Evolutionary conservation across 1,284 basidiomycete genomes (phyloP).

Genomic region (Moesziomyces antarcticus): DNA sequence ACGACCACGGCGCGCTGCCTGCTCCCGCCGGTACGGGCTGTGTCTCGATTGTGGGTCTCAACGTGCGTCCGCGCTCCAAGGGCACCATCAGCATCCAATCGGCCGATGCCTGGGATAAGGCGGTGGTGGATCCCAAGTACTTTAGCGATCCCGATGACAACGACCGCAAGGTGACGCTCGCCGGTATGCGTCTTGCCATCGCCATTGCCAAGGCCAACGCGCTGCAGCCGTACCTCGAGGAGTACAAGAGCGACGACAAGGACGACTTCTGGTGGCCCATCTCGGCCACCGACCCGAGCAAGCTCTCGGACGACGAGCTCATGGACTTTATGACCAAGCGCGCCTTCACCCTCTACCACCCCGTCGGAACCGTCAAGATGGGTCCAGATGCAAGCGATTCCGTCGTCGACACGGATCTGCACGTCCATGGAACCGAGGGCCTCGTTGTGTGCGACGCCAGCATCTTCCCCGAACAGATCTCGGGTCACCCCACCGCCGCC

Average conservation of each 20-base stretch:
- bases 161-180: slow-evolving; percentile 52
- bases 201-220: slow-evolving; percentile 31
- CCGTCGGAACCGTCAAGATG: slow-evolving; percentile 70
- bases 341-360: slow-evolving; percentile 75
- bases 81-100: slow-evolving; percentile 41
- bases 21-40: slow-evolving; percentile 36
- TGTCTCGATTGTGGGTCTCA: slow-evolving; percentile 47
- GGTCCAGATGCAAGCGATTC: slow-evolving; percentile 24
- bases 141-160: slow-evolving; percentile 50
- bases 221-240: slow-evolving; percentile 43
- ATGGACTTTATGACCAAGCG: slow-evolving; percentile 70
- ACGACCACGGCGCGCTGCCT: slow-evolving; percentile 38
- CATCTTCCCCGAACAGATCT: slow-evolving; percentile 58
- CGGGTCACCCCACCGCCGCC: slow-evolving; percentile 51
- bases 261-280: slow-evolving; percentile 46
- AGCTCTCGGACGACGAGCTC: slow-evolving; percentile 55
- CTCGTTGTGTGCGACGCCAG: slow-evolving; percentile 56
- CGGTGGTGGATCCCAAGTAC: slow-evolving; percentile 48
- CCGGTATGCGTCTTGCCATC: slow-evolving; percentile 43
- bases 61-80: slow-evolving; percentile 50
- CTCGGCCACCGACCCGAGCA: slow-evolving; percentile 53
- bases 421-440: slow-evolving; percentile 46
- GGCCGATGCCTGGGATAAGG: slow-evolving; percentile 47
- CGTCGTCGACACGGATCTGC: slow-evolving; percentile 49
- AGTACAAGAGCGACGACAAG: slow-evolving; percentile 38